phyloP scores from a whole-genome alignment of 1,284 basidiomycete genomes.

The Rhizoctonia solani region DNA sequence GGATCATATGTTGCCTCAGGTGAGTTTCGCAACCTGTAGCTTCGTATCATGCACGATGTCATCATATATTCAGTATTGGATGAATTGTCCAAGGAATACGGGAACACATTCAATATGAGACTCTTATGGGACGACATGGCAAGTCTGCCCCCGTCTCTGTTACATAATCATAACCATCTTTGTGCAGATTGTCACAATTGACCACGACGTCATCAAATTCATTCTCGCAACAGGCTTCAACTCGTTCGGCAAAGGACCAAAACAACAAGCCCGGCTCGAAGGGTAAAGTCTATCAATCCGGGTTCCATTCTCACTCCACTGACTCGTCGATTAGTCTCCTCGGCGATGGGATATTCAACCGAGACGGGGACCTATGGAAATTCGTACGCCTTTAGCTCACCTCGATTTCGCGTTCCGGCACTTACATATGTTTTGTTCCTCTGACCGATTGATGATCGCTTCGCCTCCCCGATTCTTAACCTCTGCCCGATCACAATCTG shows the following conservation, averaged over 20 bases:
- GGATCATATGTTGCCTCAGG: conserved; percentile 4
- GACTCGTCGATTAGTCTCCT: conserved; percentile 44
- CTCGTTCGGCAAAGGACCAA: conserved; percentile 36
- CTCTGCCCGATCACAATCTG: too few species aligned
- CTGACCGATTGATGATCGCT: too few species aligned
- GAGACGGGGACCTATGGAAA: conserved; percentile 52
- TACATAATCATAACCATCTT: neutral
- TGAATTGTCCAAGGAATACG: conserved; percentile 13
- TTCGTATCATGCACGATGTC: neutral
- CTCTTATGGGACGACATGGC: conserved; percentile 34
- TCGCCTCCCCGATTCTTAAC: too few species aligned
- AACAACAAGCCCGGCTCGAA: neutral
- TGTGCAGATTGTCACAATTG: conserved; percentile 37
- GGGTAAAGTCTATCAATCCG: neutral
- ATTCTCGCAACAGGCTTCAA: conserved; percentile 37
- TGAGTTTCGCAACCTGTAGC: neutral
- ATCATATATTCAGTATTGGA: neutral
- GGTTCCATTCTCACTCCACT: neutral
- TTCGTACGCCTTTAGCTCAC: conserved; percentile 22
- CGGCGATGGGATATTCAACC: conserved; percentile 64
- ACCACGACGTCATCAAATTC: conserved; percentile 37
- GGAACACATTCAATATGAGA: conserved; percentile 27
- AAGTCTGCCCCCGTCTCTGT: neutral
- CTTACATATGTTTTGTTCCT: too few species aligned
- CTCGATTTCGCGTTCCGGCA: neutral